phyloP scores from a whole-genome alignment of 192 early-diverging fungal species.

The Phlyctochytrium planicorne region DNA sequence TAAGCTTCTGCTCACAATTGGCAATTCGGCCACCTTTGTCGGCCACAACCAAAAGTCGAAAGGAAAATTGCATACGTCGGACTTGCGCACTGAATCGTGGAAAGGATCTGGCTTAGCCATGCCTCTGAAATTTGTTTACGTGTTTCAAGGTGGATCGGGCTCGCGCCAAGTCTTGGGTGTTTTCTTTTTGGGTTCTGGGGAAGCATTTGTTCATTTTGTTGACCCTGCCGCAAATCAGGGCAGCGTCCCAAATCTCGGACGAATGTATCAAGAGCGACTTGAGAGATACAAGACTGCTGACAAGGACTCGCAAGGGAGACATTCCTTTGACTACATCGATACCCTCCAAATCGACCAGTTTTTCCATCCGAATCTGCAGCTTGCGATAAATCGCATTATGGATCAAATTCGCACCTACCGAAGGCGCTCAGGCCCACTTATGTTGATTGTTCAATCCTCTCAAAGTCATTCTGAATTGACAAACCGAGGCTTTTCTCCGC shows the following conservation, averaged over 20 bases:
- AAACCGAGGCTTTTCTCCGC: constrained; percentile 41
- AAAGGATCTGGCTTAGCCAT: too few relatives aligned
- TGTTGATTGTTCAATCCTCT: constrained; percentile 75
- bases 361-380: too few relatives aligned
- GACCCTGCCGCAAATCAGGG: constrained; percentile 59
- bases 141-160: constrained; percentile 70
- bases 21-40: constrained; percentile 54
- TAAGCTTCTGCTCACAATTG: constrained; percentile 78
- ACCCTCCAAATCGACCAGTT: too few relatives aligned
- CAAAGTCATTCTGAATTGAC: constrained; percentile 42
- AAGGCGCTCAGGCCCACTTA: constrained; percentile 52
- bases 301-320: too few relatives aligned
- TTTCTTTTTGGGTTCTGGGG: constrained; percentile 55
- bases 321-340: too few relatives aligned
- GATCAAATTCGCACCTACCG: neutral
- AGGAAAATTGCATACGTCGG: too few relatives aligned
- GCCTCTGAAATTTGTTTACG: constrained; percentile 65
- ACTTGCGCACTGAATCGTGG: too few relatives aligned
- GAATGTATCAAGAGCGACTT: constrained; percentile 68
- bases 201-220: constrained; percentile 73
- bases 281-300: too few relatives aligned
- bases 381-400: too few relatives aligned
- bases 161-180: constrained; percentile 67
- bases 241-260: constrained; percentile 70
- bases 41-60: too few relatives aligned